Conservation (phyloP, 2,329 filamentous ascomycete genomes). For the Cytospora mali region DNA sequence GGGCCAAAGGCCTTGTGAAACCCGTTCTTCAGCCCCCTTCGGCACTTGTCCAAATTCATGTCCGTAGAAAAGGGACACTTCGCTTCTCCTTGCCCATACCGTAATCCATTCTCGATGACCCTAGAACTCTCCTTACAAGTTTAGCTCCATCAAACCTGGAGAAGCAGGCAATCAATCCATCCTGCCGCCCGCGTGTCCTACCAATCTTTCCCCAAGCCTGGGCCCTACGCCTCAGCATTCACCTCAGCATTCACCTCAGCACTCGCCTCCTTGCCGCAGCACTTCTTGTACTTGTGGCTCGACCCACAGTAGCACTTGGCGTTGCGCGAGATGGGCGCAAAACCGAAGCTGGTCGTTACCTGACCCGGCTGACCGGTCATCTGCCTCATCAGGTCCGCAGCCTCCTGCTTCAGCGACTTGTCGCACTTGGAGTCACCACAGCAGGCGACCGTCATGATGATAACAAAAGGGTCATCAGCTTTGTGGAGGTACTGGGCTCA, state of each 20-base stretch:
- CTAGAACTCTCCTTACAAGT: no score
- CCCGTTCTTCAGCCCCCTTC: no score
- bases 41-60: no score
- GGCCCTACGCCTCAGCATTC: no score
- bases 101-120: no score
- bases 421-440: constrained; percentile 17
- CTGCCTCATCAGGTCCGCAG: constrained; percentile 24
- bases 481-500: constrained; percentile 26
- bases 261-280: constrained; percentile 16
- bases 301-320: constrained; percentile 29
- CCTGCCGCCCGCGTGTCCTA: no score
- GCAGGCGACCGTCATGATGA: constrained; percentile 29
- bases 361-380: constrained; percentile 25
- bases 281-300: constrained; percentile 28
- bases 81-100: no score
- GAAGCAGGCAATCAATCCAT: no score
- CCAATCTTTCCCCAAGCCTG: background rate
- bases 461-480: constrained; percentile 26
- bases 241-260: no score
- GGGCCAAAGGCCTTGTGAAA: no score
- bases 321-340: constrained; percentile 24
- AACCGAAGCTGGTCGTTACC: constrained; percentile 26
- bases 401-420: constrained; percentile 25
- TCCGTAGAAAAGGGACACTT: no score
- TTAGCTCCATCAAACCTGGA: no score